Evolutionary conservation across 345 rosid species (phyloP), one percentile per base, ranked within the genome.

Genomic region (Gossypioides kirkii): DNA sequence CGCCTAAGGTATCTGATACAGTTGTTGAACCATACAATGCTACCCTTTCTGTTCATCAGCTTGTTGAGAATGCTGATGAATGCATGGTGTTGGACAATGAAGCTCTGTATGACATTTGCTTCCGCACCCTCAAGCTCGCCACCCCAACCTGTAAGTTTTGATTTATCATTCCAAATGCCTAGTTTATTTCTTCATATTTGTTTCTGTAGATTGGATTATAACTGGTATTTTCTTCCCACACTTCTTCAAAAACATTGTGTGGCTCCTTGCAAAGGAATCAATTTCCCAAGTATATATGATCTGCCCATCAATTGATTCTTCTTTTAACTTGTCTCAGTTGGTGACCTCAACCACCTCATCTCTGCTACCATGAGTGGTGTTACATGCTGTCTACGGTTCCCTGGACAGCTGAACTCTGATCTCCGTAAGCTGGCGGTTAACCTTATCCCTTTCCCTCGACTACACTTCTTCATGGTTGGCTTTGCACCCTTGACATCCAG

Each of bases 1-100:
- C 73, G 32, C 72, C 72, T 25, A 69, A 69, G 60, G 72, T 50
- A 13, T 69, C 61, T 8, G 73, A 69, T 54, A 70, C 73, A 6
- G 73, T 70, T 70, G 73, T 70, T 32, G 50, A 53, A 42, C 73
- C 73, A 20, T 70, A 70, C 62, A 54, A 70, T 36, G 73, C 63
- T 32, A 54, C 73, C 50, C 73, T 70, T 36, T 70, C 73, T 38
- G 73, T 70, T 41, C 73, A 70, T 55, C 73, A 54, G 73, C 73
- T 70, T 36, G 63, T 70, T 13, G 73, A 70, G 63, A 70, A 70
- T 55, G 73, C 73, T 10, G 63, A 70, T 55, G 73, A 70, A 54
- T 70, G 63, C 14, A 70, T 70, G 73, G 73, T 70, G 73, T 38
- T 70, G 73, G 73, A 70, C 63, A 70, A 70, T 55, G 73, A 70